These are phyloP conservation scores for Fraxinus americana DNA, from an alignment of 257 asterid species.

Conservation along the genomic window DNA sequence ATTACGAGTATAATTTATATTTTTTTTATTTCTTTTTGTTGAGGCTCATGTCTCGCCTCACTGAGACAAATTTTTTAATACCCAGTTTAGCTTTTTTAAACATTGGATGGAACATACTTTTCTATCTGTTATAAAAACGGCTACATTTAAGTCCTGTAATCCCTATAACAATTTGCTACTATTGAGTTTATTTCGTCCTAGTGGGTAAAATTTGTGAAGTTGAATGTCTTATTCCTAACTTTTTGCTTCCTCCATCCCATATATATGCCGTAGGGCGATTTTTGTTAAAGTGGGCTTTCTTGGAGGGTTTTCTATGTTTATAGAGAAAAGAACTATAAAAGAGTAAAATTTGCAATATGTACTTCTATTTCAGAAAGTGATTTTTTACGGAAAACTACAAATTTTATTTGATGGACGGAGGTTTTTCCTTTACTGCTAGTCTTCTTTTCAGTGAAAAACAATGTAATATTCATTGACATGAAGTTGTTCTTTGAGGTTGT, in stretches of 20 bases:
- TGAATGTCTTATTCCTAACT: neutral
- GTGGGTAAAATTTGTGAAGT: neutral
- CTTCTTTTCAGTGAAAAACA: neutral
- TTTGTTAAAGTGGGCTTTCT: neutral
- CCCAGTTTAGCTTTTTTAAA: neutral
- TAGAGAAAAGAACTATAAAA: neutral
- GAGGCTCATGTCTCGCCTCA: neutral
- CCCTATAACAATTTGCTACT: neutral
- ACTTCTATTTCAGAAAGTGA: neutral
- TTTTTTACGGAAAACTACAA: neutral
- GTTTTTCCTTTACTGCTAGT: neutral
- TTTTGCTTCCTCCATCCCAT: conserved; percentile 1
- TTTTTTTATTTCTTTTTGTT: neutral
- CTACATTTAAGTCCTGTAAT: neutral
- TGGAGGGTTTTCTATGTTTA: neutral
- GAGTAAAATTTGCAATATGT: neutral
- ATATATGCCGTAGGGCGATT: neutral
- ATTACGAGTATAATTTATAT: neutral
- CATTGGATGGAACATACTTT: neutral
- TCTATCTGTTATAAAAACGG: neutral
- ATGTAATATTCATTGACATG: neutral
- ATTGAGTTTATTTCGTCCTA: neutral
- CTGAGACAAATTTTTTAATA: neutral
- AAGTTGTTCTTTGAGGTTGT: neutral
- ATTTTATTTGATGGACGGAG: neutral